Conservation (phyloP, 2,329 filamentous ascomycete species). For the Pyrenochaeta sp. region DNA sequence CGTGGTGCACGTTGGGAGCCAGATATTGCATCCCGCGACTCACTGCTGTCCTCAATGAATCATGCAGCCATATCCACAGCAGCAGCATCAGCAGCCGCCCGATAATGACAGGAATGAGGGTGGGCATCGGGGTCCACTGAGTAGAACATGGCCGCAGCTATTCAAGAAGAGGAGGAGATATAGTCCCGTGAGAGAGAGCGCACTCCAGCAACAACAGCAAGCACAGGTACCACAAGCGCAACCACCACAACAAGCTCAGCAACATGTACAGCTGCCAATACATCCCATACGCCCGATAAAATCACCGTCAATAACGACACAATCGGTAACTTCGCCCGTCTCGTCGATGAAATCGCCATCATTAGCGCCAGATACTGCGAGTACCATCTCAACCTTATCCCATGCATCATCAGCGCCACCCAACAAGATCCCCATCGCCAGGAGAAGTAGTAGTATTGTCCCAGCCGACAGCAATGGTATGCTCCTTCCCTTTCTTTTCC, state of each 20-base stretch:
- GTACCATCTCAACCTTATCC: slow-evolving; percentile 35
- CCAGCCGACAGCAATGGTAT: slow-evolving; percentile 36
- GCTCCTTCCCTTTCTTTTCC: not conserved
- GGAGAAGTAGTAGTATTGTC: slow-evolving; percentile 28
- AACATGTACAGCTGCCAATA: slow-evolving; percentile 20
- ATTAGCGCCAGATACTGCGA: slow-evolving; percentile 31
- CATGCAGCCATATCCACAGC: slow-evolving; percentile 33
- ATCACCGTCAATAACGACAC: slow-evolving; percentile 19
- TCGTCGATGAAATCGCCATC: slow-evolving; percentile 31
- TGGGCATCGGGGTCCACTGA: slow-evolving; percentile 35
- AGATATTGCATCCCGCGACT: not conserved
- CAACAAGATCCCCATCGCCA: slow-evolving; percentile 35
- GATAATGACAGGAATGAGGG: slow-evolving; percentile 28
- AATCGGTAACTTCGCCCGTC: slow-evolving; percentile 17
- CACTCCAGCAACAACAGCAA: slow-evolving; percentile 23
- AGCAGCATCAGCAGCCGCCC: slow-evolving; percentile 19
- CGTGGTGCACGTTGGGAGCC: not conserved
- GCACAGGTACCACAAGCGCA: slow-evolving; percentile 13
- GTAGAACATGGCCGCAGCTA: slow-evolving; percentile 40
- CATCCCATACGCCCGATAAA: slow-evolving; percentile 25
- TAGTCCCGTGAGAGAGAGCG: slow-evolving; percentile 39
- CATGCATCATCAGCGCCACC: slow-evolving; percentile 32
- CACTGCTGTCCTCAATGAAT: slow-evolving; percentile 12
- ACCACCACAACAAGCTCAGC: slow-evolving; percentile 8
- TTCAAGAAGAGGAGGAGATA: slow-evolving; percentile 45